Evolutionary conservation across 495 filamentous ascomycete genomes (phyloP).

Genomic region (Penicillium lagena): DNA sequence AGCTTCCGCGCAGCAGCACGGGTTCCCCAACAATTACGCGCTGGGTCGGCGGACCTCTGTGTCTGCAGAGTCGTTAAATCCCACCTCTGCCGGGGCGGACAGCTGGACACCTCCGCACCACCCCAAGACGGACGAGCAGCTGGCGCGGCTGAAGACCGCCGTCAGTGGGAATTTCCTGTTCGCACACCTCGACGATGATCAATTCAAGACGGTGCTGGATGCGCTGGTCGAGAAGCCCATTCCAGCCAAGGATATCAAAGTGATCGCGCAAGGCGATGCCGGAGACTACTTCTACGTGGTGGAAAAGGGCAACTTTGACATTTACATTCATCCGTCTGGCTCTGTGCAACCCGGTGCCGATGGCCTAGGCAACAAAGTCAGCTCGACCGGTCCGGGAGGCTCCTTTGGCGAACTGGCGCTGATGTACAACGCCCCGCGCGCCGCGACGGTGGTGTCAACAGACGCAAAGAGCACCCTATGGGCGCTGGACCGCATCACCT

Average conservation of each 20-base stretch:
- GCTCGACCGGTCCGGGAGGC: slow-evolving; percentile 74
- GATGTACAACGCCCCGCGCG: slow-evolving; percentile 98
- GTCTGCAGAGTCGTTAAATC: slow-evolving; percentile 92
- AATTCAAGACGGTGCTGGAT: slow-evolving; percentile 76
- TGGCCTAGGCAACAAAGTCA: slow-evolving; percentile 82
- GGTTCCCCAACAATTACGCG: slow-evolving; percentile 89
- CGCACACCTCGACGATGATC: slow-evolving; percentile 88
- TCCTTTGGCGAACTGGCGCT: slow-evolving; percentile 97
- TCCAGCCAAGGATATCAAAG: slow-evolving; percentile 90
- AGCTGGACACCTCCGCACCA: slow-evolving; percentile 88
- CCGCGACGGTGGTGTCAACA: slow-evolving; percentile 87
- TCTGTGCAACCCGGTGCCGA: slow-evolving; percentile 72
- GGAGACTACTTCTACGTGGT: slow-evolving; percentile 98
- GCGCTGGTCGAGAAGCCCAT: slow-evolving; percentile 93
- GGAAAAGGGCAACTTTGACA: slow-evolving; percentile 83
- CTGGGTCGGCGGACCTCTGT: slow-evolving; percentile 91
- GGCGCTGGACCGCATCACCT: slow-evolving; percentile 92
- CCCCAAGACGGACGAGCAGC: slow-evolving; percentile 74
- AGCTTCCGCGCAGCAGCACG: slow-evolving; percentile 44
- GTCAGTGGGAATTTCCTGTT: slow-evolving; percentile 92
- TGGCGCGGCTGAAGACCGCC: slow-evolving; percentile 69
- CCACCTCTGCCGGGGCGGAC: slow-evolving; percentile 70
- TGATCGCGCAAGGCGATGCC: slow-evolving; percentile 92
- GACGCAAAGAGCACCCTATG: slow-evolving; percentile 77
- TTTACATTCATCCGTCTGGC: slow-evolving; percentile 81